Percentiles rank a stretch among this genome's conserved stretches.
Conservation (phyloP, 345 rosid genomes). For the Citrus sp. region DNA sequence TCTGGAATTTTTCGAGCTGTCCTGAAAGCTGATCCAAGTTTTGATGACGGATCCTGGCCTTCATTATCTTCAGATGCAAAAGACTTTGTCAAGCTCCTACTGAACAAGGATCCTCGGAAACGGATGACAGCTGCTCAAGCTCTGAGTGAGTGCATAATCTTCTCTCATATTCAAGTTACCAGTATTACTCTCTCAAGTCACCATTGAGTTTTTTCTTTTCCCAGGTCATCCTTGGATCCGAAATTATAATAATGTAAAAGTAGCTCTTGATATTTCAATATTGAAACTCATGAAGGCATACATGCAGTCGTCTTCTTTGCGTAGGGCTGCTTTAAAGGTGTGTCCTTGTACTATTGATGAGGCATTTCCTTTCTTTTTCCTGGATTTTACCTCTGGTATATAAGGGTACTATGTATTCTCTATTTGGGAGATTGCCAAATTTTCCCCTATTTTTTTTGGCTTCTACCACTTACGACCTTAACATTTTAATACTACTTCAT, state of each 20-base stretch:
- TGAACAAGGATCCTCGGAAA: slow-evolving; percentile 85
- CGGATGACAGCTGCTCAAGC: slow-evolving; percentile 97
- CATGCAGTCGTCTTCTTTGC: slow-evolving; percentile 80
- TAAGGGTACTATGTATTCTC: not conserved
- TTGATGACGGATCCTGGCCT: slow-evolving; percentile 91
- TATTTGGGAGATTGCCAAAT: not conserved
- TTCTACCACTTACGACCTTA: not conserved
- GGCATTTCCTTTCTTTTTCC: not conserved
- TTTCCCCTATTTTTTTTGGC: not conserved
- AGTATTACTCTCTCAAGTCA: slow-evolving; percentile 10
- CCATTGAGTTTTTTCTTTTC: slow-evolving; percentile 7
- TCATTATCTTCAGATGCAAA: slow-evolving; percentile 76
- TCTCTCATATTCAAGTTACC: slow-evolving; percentile 16
- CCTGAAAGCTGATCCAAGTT: slow-evolving; percentile 86
- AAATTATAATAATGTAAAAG: slow-evolving; percentile 39
- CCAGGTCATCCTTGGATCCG: slow-evolving; percentile 96
- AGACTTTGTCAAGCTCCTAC: slow-evolving; percentile 77
- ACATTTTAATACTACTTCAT: too few relatives aligned
- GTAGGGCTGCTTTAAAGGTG: slow-evolving; percentile 92
- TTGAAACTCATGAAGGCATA: slow-evolving; percentile 76
- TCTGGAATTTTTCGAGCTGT: slow-evolving; percentile 92
- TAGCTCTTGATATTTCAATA: slow-evolving; percentile 74
- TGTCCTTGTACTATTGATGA: slow-evolving; percentile 10
- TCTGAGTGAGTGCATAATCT: slow-evolving; percentile 51
- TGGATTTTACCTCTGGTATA: not conserved